phyloP scores from a whole-genome alignment of 2,329 filamentous ascomycete species.

The Elsinoe australis region DNA sequence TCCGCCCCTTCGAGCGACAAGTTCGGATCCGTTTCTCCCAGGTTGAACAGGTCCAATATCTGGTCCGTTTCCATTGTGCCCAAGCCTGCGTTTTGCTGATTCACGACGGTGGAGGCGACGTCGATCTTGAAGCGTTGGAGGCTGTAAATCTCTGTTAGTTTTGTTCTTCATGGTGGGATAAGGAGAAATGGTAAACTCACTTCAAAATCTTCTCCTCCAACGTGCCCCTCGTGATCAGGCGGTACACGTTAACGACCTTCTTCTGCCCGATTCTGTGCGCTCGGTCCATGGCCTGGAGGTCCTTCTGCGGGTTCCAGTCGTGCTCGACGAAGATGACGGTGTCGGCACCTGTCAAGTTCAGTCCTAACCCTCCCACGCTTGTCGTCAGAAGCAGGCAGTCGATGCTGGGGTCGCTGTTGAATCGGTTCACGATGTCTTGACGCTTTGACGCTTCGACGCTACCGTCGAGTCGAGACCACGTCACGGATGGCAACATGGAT shows the following conservation, averaged over 20 bases:
- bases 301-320: conserved; percentile 98
- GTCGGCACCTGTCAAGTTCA: conserved; percentile 93
- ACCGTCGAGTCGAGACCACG: conserved; percentile 89
- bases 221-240: conserved; percentile 89
- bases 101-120: conserved; percentile 94
- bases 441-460: conserved; percentile 86
- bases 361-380: conserved; percentile 84
- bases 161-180: conserved; percentile 6
- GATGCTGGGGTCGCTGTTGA: conserved; percentile 95
- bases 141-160: conserved; percentile 39
- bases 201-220: conserved; percentile 95
- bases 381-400: conserved; percentile 91
- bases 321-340: conserved; percentile 99
- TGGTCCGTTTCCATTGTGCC: conserved; percentile 98
- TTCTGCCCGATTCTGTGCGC: conserved; percentile 98
- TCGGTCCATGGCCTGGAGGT: conserved; percentile 97
- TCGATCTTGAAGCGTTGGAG: conserved; percentile 99
- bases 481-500: conserved; percentile 83
- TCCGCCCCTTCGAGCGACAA: conserved; percentile 27
- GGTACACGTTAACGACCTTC: conserved; percentile 99
- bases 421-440: conserved; percentile 97
- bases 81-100: conserved; percentile 94
- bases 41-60: conserved; percentile 90
- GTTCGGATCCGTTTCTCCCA: conserved; percentile 60
- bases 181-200: conserved; percentile 39